These are phyloP conservation scores for Calvatia gigantea DNA, from an alignment of 768 basidiomycete genomes.

Conservation along the genomic window DNA sequence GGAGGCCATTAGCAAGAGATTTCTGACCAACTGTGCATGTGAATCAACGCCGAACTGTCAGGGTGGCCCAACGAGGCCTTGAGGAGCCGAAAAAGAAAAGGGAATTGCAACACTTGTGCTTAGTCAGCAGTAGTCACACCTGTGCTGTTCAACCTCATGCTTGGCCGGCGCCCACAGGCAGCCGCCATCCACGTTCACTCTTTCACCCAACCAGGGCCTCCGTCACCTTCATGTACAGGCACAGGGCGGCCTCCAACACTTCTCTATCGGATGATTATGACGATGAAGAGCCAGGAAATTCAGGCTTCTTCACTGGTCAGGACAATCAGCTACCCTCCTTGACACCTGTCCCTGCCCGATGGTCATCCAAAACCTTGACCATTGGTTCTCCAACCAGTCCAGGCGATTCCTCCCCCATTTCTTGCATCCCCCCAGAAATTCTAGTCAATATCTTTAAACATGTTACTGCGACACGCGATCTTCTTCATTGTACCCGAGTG, in stretches of 20 bases:
- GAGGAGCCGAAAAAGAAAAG: background rate
- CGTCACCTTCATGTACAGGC: slow-evolving; percentile 40
- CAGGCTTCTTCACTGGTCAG: slow-evolving; percentile 50
- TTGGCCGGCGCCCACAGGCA: background rate
- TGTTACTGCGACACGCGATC: slow-evolving; percentile 68
- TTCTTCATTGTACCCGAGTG: slow-evolving; percentile 74
- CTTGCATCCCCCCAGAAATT: slow-evolving; percentile 82
- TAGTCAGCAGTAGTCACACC: slow-evolving; percentile 14
- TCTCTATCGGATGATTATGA: slow-evolving; percentile 77
- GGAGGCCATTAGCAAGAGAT: background rate
- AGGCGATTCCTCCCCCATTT: slow-evolving; percentile 52
- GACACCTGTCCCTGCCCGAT: slow-evolving; percentile 63
- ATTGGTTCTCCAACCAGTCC: slow-evolving; percentile 16
- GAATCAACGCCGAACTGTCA: too few species aligned
- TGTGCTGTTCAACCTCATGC: background rate
- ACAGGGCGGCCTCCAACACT: slow-evolving; percentile 71
- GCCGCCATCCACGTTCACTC: slow-evolving; percentile 14
- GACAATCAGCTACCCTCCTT: slow-evolving; percentile 37
- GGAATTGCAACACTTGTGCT: background rate
- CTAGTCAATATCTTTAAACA: slow-evolving; percentile 90
- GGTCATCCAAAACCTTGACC: slow-evolving; percentile 39
- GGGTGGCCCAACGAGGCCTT: too few species aligned
- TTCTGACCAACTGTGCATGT: background rate
- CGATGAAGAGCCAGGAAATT: slow-evolving; percentile 45
- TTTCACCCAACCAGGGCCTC: too few species aligned